Percentiles rank a stretch among this genome's conserved stretches.
Conservation (phyloP, 768 basidiomycete species). For the Roridomyces roridus region DNA sequence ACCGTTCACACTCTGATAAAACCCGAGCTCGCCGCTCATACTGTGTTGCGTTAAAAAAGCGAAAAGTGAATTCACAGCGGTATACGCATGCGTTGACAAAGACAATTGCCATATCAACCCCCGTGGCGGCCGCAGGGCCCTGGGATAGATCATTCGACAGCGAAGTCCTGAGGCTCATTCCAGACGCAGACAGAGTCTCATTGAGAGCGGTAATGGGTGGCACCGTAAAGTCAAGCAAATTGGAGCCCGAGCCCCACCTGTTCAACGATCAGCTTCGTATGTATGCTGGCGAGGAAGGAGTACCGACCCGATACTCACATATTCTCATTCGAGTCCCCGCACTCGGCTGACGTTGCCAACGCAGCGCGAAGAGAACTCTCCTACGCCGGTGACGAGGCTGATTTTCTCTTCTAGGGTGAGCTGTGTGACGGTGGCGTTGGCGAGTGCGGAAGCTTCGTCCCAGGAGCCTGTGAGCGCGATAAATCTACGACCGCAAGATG, state of each 20-base stretch:
- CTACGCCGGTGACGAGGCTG: too few species aligned
- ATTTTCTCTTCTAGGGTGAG: too few species aligned
- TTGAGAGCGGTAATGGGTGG: slow-evolving; percentile 52
- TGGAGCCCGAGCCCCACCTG: slow-evolving; percentile 58
- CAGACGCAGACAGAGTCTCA: slow-evolving; percentile 39
- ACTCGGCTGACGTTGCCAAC: too few species aligned
- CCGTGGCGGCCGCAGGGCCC: slow-evolving; percentile 46
- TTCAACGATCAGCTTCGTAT: slow-evolving; percentile 10
- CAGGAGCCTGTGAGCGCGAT: too few species aligned
- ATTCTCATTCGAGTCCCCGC: slow-evolving; percentile 50
- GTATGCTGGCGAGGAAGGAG: neutral
- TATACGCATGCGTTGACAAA: slow-evolving; percentile 58
- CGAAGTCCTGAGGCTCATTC: slow-evolving; percentile 47
- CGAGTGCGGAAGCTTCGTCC: too few species aligned
- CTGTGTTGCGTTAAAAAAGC: slow-evolving; percentile 27
- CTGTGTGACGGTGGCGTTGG: too few species aligned
- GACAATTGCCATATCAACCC: slow-evolving; percentile 63
- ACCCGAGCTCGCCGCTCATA: slow-evolving; percentile 55
- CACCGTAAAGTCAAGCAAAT: slow-evolving; percentile 49
- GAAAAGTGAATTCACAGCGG: too few species aligned
- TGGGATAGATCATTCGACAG: slow-evolving; percentile 48
- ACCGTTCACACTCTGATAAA: slow-evolving; percentile 66
- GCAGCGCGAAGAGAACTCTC: too few species aligned
- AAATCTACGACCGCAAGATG: too few species aligned
- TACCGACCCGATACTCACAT: slow-evolving; percentile 63